A percentile compares a stretch with the other conserved stretches of the same genome.
Evolutionary conservation across 805 yeast genomes (phyloP).

Genomic region (Monosporozyma siamensis): DNA sequence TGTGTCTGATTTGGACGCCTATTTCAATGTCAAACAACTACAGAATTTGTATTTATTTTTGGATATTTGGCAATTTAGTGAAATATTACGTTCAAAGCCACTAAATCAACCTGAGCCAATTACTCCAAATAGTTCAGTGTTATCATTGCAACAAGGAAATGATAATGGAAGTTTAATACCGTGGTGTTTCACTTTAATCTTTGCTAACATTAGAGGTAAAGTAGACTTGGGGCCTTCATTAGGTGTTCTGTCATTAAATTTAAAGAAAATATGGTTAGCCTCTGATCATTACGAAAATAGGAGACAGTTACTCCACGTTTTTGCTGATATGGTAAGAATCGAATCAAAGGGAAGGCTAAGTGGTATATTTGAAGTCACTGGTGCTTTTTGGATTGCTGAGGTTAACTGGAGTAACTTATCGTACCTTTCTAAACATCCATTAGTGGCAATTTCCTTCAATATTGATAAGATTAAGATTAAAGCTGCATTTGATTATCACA

Average conservation of each 20-base stretch:
- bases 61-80: conserved; percentile 69
- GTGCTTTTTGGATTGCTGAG: conserved; percentile 49
- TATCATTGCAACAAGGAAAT: background rate
- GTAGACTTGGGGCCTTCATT: conserved; percentile 79
- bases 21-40: conserved; percentile 69
- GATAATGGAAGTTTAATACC: conserved; percentile 43
- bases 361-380: conserved; percentile 47
- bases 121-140: background rate
- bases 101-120: conserved; percentile 3
- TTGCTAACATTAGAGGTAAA: conserved; percentile 43
- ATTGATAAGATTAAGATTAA: conserved; percentile 48
- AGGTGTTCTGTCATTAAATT: conserved; percentile 48
- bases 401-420: conserved; percentile 57
- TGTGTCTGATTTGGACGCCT: conserved; percentile 47
- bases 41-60: conserved; percentile 77
- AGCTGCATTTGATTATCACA: conserved; percentile 75
- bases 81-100: conserved; percentile 19
- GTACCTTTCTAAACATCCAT: conserved; percentile 45
- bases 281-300: conserved; percentile 57
- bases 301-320: conserved; percentile 61
- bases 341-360: conserved; percentile 71
- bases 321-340: conserved; percentile 44
- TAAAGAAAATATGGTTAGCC: conserved; percentile 59
- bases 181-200: conserved; percentile 54
- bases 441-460: conserved; percentile 53